Evolutionary conservation across 192 early-diverging fungal species (phyloP).

Genomic region (Phlyctochytrium planicorne): DNA sequence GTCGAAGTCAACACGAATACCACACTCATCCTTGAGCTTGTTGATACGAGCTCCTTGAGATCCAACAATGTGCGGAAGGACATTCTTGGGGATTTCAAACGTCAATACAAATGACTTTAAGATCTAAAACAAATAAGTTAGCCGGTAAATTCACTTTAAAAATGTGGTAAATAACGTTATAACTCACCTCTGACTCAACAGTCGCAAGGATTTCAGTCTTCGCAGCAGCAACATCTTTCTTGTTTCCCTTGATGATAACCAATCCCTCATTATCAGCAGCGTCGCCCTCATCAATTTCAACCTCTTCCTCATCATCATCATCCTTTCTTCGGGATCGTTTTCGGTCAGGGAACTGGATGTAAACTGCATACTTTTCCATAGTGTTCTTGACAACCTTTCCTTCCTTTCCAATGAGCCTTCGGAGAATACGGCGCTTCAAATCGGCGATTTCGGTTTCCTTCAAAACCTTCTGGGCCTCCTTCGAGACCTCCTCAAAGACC

Average conservation of each 20-base stretch:
- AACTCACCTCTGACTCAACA: slow-evolving; percentile 70
- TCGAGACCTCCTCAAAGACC: slow-evolving; percentile 59
- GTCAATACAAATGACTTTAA: slow-evolving; percentile 53
- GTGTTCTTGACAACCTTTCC: slow-evolving; percentile 80
- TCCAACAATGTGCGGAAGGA: slow-evolving; percentile 78
- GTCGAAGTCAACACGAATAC: slow-evolving; percentile 75
- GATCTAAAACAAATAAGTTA: slow-evolving; percentile 31
- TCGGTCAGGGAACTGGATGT: slow-evolving; percentile 59
- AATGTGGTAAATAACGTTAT: neutral
- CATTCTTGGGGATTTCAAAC: slow-evolving; percentile 63
- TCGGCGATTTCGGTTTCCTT: slow-evolving; percentile 34
- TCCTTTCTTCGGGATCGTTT: slow-evolving; percentile 31
- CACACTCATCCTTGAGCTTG: slow-evolving; percentile 66
- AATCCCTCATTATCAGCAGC: slow-evolving; percentile 38
- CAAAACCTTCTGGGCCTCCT: slow-evolving; percentile 56
- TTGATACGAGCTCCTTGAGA: slow-evolving; percentile 65
- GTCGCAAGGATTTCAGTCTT: slow-evolving; percentile 81
- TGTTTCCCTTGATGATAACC: slow-evolving; percentile 81
- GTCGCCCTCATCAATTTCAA: slow-evolving; percentile 50
- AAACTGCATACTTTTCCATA: slow-evolving; percentile 72
- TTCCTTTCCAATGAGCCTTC: slow-evolving; percentile 80
- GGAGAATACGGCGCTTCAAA: slow-evolving; percentile 34
- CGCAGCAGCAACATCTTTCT: slow-evolving; percentile 74
- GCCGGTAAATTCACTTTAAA: neutral
- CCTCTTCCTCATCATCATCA: slow-evolving; percentile 47